Base-by-base conservation (phyloP, 495 filamentous ascomycete genomes). In the Hypoxylon perforatum region DNA sequence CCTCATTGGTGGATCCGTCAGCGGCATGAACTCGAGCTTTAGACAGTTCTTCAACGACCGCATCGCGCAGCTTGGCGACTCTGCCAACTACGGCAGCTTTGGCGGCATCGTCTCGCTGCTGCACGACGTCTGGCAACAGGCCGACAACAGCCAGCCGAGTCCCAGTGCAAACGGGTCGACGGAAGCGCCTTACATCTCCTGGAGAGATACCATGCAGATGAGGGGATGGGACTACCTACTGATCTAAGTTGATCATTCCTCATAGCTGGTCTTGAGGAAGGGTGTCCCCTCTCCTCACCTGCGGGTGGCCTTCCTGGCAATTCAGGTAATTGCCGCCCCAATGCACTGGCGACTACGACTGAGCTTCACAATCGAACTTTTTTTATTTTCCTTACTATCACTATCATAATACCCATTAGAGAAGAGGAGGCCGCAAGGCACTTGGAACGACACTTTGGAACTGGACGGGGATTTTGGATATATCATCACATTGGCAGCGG, bases 211-310 rank as follows among this genome's bases (percentile, higher is more conserved):
- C 63, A 97, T 97, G 95, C 85, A 85, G 79, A 88, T 88, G 75
- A 94, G 94, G 78, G 88, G 88, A 69, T 97, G 92, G 94, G 91
- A 94, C 73, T 94, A 91, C 82, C 81, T 99, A 73, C 84, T 99
- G 76, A 93, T 98, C 73, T 97, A 83, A 81, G 65, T 22, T 50
- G 58, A 64, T 66, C 64, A 46, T 67, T 61, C 73, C 67, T 75
- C 60, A 77, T 63, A 75, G 75, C 77, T 65, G 77, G 75, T 69
- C 70, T 71, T 70, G 63, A 61, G 65, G 71, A 33, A 71, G 72
- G 63, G 74, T 72, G 66, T 48, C 44, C 56, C 30, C 46, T 53
- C 66, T 62, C 60, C 61, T 70, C 72, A 63, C 62, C 75, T 79
- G 72, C 76, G 71, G 57, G 61, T 65, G 45, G 49, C 54, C 45